Base-by-base conservation (phyloP, 1,284 basidiomycete genomes). In the Fomitiporia mediterranea region DNA sequence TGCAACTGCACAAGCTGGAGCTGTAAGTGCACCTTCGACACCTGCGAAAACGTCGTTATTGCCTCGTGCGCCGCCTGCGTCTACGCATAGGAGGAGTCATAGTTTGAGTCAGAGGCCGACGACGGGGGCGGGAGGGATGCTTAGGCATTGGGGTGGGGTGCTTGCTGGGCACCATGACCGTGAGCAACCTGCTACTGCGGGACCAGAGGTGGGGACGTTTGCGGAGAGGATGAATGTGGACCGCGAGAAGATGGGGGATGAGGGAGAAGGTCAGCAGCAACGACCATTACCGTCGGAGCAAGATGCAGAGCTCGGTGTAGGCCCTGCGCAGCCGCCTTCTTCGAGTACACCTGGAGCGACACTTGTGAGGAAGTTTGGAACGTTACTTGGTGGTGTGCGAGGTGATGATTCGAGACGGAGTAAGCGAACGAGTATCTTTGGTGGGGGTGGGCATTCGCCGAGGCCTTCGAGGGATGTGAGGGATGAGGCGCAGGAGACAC, bases 351-450 rank as follows among this genome's bases (percentile, higher is more conserved):
- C 52, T 6, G 83, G 83, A 25, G 78, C 82, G 43, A 86, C 83
- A n/a, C 75, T 90, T 19, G 86, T 85, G 55, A 75, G 85, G 64
- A 83, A 81, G 71, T 89, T 90, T 63, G 86, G 86, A 25, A 86
- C 81, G 57, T 68, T 90, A 62, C 70, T 86, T 39, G 78, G 77
- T 30, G 82, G 78, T n/a, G 66, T 65, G 5, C 69, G 74, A 2
- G 69, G 68, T 27, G 72, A 77, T 30, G 77, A 78, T 53, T 66
- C 69, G 68, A 70, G 71, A 52, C 66, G 73, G 54, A 68, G 69
- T 28, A 80, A 77, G 67, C 72, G 81, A 25, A 74, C 76, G 25
- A 80, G 77, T 51, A 77, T 83, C 56, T 67, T 81, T 43, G 74
- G 73, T 2, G 72, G 74, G 3, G 65, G 75, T 52, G 71, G 74